Evolutionary conservation across 1,139 yeast species (phyloP).

Genomic region (Arxiozyma bovina): DNA sequence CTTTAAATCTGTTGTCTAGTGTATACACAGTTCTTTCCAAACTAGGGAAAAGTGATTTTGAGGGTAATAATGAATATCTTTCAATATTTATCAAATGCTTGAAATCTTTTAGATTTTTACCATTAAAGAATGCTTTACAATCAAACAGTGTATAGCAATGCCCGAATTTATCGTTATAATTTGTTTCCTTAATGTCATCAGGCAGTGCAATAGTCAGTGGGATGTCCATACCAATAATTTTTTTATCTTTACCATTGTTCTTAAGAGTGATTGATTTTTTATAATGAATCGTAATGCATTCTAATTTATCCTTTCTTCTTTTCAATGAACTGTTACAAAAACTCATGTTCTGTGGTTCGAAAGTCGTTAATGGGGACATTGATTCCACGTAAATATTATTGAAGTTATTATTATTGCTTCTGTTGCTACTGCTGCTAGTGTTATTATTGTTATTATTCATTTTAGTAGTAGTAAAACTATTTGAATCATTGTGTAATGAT

Average conservation of each 20-base stretch:
- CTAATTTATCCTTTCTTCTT: slow-evolving; percentile 30
- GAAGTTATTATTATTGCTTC: too few species aligned
- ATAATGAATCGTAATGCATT: slow-evolving; percentile 28
- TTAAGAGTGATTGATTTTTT: slow-evolving; percentile 32
- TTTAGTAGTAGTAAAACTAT: too few species aligned
- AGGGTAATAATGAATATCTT: slow-evolving; percentile 25
- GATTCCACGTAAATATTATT: background rate
- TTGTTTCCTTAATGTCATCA: slow-evolving; percentile 41
- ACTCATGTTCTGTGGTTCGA: background rate
- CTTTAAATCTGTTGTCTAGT: slow-evolving; percentile 25
- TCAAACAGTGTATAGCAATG: slow-evolving; percentile 24
- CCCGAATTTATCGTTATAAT: slow-evolving; percentile 30
- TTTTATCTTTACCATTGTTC: slow-evolving; percentile 23
- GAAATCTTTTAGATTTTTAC: slow-evolving; percentile 14
- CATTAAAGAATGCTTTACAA: slow-evolving; percentile 21
- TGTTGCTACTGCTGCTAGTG: too few species aligned
- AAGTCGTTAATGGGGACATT: background rate
- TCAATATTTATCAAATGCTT: slow-evolving; percentile 27
- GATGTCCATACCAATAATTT: slow-evolving; percentile 43
- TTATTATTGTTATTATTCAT: too few species aligned
- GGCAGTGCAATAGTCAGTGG: slow-evolving; percentile 56
- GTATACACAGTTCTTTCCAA: slow-evolving; percentile 18
- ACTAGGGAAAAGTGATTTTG: slow-evolving; percentile 20
- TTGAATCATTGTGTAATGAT: background rate
- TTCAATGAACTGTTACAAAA: background rate